Conservation (phyloP, 352 stramenopile species). For the Phytophthora ohioensis region DNA sequence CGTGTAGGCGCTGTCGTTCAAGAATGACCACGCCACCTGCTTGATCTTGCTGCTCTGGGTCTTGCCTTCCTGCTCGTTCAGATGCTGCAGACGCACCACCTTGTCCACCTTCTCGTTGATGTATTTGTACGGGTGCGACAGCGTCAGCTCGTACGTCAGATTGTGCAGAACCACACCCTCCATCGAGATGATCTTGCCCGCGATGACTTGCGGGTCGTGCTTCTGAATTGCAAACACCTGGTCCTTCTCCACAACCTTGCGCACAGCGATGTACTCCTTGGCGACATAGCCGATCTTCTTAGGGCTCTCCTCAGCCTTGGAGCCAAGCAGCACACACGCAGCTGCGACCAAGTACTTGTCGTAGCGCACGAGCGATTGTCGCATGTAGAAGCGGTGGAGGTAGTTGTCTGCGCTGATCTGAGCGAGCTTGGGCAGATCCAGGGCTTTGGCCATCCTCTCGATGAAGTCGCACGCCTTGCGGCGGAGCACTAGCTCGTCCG, state of each 20-base stretch:
- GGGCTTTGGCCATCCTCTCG: constrained; percentile 82
- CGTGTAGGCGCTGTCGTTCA: constrained; percentile 91
- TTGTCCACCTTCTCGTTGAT: constrained; percentile 91
- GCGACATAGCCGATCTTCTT: constrained; percentile 85
- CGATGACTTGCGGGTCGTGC: constrained; percentile 72
- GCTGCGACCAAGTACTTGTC: constrained; percentile 88
- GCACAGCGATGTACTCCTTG: constrained; percentile 75
- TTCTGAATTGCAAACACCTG: constrained; percentile 84
- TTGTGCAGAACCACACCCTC: constrained; percentile 86
- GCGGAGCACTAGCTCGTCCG: constrained; percentile 75
- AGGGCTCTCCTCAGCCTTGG: constrained; percentile 85
- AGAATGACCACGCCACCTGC: constrained; percentile 88
- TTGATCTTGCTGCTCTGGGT: constrained; percentile 82
- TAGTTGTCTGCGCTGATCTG: constrained; percentile 88
- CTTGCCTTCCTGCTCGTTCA: constrained; percentile 63
- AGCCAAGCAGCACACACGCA: constrained; percentile 83
- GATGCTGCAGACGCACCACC: constrained; percentile 69
- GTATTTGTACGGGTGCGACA: constrained; percentile 88
- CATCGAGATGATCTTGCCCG: constrained; percentile 84
- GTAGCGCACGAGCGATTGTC: constrained; percentile 85
- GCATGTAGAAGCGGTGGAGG: constrained; percentile 91
- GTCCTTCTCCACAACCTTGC: constrained; percentile 77
- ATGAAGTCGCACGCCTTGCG: constrained; percentile 87
- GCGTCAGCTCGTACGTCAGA: constrained; percentile 85
- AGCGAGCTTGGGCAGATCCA: constrained; percentile 85